Evolutionary conservation across 176 grass and related monocot genomes (phyloP).

Genomic region (Musa schizocarpa): DNA sequence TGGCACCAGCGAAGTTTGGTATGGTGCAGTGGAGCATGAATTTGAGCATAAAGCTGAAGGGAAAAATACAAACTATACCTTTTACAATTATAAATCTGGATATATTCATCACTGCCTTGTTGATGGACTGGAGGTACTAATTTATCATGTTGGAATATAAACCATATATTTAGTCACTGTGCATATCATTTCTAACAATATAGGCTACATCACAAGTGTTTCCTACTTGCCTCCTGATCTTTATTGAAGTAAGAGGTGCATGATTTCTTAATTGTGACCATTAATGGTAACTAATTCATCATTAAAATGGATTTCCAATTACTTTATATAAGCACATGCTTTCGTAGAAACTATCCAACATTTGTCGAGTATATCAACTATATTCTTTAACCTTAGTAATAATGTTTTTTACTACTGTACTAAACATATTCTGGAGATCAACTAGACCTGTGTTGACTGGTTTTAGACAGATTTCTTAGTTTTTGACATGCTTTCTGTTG

Average conservation of each 20-base stretch:
- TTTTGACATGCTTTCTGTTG: too few species aligned
- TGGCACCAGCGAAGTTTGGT: constrained; percentile 56
- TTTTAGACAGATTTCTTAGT: too few species aligned
- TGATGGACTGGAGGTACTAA: constrained; percentile 59
- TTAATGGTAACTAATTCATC: not conserved
- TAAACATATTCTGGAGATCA: too few species aligned
- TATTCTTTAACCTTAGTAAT: too few species aligned
- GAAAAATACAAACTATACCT: constrained; percentile 63
- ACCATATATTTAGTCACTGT: not conserved
- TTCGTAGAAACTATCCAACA: not conserved
- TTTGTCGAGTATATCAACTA: too few species aligned
- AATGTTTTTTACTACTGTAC: too few species aligned
- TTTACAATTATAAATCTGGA: constrained; percentile 92
- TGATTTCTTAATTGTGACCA: not conserved
- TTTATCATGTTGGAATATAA: not conserved
- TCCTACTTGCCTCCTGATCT: not conserved
- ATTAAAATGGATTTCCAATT: not conserved
- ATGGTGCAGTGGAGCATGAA: constrained; percentile 43
- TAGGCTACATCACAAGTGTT: not conserved
- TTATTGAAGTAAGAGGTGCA: not conserved
- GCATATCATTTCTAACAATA: not conserved
- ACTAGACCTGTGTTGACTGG: too few species aligned
- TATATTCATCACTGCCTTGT: constrained; percentile 87
- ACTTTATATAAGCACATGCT: too few species aligned
- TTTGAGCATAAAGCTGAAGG: constrained; percentile 63